A percentile compares a stretch with the other conserved stretches of the same genome.
These are phyloP conservation scores for Saccharomycopsis fodiens DNA, from an alignment of 805 yeast genomes.

Conservation along the genomic window DNA sequence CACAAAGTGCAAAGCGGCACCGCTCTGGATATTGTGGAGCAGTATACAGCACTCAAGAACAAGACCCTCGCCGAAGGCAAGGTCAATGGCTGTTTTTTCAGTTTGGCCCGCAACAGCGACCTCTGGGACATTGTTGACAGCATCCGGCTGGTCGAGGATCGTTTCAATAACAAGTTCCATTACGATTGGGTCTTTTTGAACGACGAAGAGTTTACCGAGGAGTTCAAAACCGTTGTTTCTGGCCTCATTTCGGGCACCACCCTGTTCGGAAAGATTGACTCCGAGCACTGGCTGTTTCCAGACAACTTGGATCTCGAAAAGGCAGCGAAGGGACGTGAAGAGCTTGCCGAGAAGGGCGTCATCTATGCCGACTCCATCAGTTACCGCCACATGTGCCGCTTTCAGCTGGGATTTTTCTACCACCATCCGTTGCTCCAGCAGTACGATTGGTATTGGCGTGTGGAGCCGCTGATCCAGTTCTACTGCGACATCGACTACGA, in stretches of 20 bases:
- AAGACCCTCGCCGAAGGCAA: conserved; percentile 6
- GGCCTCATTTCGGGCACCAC: conserved; percentile 57
- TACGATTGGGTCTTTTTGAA: conserved; percentile 93
- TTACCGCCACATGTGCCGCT: conserved; percentile 88
- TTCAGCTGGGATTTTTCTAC: conserved; percentile 79
- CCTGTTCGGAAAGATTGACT: conserved; percentile 64
- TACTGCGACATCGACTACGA: conserved; percentile 77
- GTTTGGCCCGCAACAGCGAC: conserved; percentile 67
- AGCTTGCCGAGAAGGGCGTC: conserved; percentile 41
- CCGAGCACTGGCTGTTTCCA: conserved; percentile 84
- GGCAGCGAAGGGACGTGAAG: conserved; percentile 56
- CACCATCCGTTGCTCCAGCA: conserved; percentile 56
- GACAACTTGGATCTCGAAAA: conserved; percentile 64
- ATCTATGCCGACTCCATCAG: conserved; percentile 71
- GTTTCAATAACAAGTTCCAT: conserved; percentile 66
- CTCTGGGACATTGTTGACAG: conserved; percentile 49
- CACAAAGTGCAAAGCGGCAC: not conserved
- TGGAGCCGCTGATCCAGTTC: conserved; percentile 73
- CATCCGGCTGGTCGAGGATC: conserved; percentile 64
- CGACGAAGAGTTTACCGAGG: conserved; percentile 67
- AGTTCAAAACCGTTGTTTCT: conserved; percentile 51
- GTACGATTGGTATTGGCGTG: conserved; percentile 90
- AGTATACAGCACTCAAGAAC: conserved; percentile 4
- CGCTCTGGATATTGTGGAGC: conserved; percentile 2
- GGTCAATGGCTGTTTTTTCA: conserved; percentile 62